These are phyloP conservation scores for Avicennia marina DNA, from an alignment of 257 asterid genomes.

Conservation along the genomic window DNA sequence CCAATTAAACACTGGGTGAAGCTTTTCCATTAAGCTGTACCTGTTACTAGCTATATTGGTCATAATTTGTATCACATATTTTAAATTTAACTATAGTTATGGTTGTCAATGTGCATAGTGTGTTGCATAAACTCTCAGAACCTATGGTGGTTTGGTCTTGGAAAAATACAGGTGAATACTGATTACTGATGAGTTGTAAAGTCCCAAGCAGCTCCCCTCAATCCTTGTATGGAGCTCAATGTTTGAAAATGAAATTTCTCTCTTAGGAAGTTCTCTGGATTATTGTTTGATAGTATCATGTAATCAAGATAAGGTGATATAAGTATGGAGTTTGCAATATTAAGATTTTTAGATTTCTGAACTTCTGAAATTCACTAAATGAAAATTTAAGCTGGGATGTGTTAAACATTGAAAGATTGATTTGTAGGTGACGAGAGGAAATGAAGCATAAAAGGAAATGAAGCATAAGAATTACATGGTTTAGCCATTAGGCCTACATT, in stretches of 20 bases:
- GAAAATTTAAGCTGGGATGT: background rate
- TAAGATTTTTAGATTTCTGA: background rate
- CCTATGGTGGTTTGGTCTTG: no score
- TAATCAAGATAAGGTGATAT: background rate
- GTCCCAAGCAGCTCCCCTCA: slow-evolving; percentile 4
- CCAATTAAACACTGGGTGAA: slow-evolving; percentile 14
- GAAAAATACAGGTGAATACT: no score
- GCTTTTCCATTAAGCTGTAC: slow-evolving; percentile 3
- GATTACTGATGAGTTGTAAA: background rate
- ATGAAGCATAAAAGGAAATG: no score
- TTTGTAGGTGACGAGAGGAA: no score
- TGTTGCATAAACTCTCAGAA: no score
- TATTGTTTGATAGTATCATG: background rate
- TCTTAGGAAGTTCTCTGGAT: background rate
- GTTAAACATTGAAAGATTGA: no score
- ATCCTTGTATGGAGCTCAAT: slow-evolving; percentile 1
- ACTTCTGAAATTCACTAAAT: background rate
- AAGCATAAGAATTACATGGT: no score
- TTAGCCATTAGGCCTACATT: no score
- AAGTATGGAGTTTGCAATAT: background rate
- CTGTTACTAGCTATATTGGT: background rate
- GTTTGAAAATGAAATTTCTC: background rate
- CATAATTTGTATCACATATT: no score
- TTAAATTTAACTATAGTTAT: no score
- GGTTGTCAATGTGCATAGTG: no score